phyloP scores from a whole-genome alignment of 2,329 filamentous ascomycete species.

The Didymella keratinophila region DNA sequence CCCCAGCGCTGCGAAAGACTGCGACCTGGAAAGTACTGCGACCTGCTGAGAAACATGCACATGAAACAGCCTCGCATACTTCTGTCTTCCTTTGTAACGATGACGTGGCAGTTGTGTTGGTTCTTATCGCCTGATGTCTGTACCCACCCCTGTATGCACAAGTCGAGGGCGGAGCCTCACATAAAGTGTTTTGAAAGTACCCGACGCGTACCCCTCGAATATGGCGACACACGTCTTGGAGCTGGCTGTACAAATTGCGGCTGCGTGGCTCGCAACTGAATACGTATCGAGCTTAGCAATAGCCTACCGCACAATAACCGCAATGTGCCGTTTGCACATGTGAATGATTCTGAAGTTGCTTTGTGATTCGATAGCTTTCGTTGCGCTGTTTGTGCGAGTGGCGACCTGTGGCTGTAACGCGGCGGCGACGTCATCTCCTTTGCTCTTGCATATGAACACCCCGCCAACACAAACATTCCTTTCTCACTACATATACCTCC shows the following conservation, averaged over 20 bases:
- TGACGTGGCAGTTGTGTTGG: slow-evolving; percentile 1
- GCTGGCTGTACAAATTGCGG: background rate
- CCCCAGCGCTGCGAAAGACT: background rate
- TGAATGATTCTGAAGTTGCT: background rate
- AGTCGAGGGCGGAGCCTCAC: slow-evolving; percentile 3
- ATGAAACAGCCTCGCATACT: background rate
- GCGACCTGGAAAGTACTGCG: background rate
- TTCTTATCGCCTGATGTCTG: slow-evolving; percentile 6
- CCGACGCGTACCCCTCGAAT: slow-evolving; percentile 4
- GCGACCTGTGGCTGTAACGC: slow-evolving; percentile 22
- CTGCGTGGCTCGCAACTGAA: slow-evolving; percentile 14
- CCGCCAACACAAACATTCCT: slow-evolving; percentile 17
- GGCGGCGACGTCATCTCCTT: slow-evolving; percentile 16
- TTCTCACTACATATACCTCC: slow-evolving; percentile 8
- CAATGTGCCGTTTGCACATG: slow-evolving; percentile 19
- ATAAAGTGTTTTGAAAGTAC: background rate
- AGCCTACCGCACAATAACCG: background rate
- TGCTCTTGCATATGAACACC: slow-evolving; percentile 21
- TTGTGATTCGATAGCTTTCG: slow-evolving; percentile 33
- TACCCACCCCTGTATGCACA: slow-evolving; percentile 8
- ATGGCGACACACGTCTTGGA: background rate
- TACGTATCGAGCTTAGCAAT: slow-evolving; percentile 8
- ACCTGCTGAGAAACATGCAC: background rate
- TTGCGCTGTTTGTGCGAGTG: slow-evolving; percentile 26
- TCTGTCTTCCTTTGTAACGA: background rate